Base-by-base conservation (phyloP, 2,329 filamentous ascomycete genomes). In the Neofusicoccum sp. region DNA sequence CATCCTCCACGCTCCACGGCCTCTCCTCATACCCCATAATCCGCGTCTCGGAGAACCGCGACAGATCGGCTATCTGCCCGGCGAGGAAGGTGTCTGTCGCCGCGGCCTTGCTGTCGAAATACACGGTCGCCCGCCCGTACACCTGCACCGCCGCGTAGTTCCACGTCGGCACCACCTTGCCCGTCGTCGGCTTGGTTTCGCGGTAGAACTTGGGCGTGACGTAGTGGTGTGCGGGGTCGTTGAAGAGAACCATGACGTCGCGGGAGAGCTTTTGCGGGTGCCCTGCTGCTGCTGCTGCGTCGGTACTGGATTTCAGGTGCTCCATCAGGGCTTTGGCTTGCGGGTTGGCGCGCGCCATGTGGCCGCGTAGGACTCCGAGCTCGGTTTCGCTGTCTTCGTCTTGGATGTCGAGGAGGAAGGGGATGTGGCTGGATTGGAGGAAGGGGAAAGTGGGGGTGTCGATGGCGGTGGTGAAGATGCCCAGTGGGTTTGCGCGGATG, bases 111-210 rank as follows among this genome's bases (percentile, higher is more conserved):
- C 81, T 69, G 63, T 89, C 83, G 63, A 76, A 82, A 66, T 82
- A 85, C 4, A 89, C 74, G 0, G 66, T 83, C 1, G 84, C 83
- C 1, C 73, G 80, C 1, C 88, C 88, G 67, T 89, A 89, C 0
- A 79, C 85, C 73, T 90, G 86, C 0, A 82, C 87, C 0, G 87
- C 86, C 0, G 85, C 79, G 68, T 90, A 91, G 73, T 91, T 87
- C 88, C 88, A 90, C 0, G 88, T 91, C 0, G 87, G 87, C 5
- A 89, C 88, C 0, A 90, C 87, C 67, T 90, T 90, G 9, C 82
- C 87, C 0, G 83, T 87, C 0, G 69, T 71, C 0, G 87, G 87
- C 70, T 90, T 90, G 1, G 88, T 89, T 66, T 86, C 81, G 9
- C 76, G 79, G 76, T 90, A 90, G 74, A 89, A 90, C 64, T 88